Percentiles rank a stretch among this genome's conserved stretches.
Conservation (phyloP, 1,284 basidiomycete genomes). For the Tranzscheliella williamsii region DNA sequence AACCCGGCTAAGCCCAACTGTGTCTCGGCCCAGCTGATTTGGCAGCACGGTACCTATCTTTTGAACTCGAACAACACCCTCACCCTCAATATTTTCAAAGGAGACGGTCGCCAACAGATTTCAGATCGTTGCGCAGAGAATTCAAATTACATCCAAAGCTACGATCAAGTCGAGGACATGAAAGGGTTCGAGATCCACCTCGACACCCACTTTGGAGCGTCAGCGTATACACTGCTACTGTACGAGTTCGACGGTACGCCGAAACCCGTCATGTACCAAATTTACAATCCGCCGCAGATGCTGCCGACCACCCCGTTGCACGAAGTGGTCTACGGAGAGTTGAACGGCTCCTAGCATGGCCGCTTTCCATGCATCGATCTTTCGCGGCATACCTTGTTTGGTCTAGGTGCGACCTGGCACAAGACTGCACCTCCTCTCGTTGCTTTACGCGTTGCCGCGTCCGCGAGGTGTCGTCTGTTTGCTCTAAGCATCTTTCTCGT, state of each 20-base stretch:
- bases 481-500: too few relatives aligned
- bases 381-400: too few relatives aligned
- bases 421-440: too few relatives aligned
- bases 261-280: slow-evolving; percentile 43
- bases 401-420: too few relatives aligned
- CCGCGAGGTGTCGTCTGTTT: too few relatives aligned
- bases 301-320: slow-evolving; percentile 51
- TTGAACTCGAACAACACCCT: slow-evolving; percentile 42
- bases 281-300: slow-evolving; percentile 51
- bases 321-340: slow-evolving; percentile 30
- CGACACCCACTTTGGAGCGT: slow-evolving; percentile 16
- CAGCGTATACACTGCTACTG: slow-evolving; percentile 34
- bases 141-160: slow-evolving; percentile 40
- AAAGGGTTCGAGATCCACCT: slow-evolving; percentile 39
- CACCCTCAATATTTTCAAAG: slow-evolving; percentile 40
- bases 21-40: slow-evolving; percentile 54
- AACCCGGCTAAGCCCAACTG: slow-evolving; percentile 51
- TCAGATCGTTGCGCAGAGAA: slow-evolving; percentile 29
- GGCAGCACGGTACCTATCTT: slow-evolving; percentile 57
- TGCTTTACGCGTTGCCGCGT: too few relatives aligned
- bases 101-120: slow-evolving; percentile 46
- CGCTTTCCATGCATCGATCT: too few relatives aligned
- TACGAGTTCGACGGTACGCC: slow-evolving; percentile 45
- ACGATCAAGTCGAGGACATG: slow-evolving; percentile 42
- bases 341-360: slow-evolving; percentile 1